Evolutionary conservation across 305 asterid genomes (phyloP).

Genomic region (Fraxinus baroniana): DNA sequence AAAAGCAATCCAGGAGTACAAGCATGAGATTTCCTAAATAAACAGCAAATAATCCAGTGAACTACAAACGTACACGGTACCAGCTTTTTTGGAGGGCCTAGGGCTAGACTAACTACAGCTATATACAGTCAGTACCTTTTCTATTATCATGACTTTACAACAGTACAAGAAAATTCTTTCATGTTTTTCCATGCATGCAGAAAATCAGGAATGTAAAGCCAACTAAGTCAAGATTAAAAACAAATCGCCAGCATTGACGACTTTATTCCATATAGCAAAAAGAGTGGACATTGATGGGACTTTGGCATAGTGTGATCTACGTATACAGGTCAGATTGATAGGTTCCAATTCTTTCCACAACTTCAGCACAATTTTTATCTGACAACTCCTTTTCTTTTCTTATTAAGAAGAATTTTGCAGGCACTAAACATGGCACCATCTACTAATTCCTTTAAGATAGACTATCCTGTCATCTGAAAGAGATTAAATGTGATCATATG

Average conservation of each 20-base stretch:
- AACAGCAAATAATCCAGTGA: neutral
- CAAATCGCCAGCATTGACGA: neutral
- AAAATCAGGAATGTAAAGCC: neutral
- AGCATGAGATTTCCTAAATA: neutral
- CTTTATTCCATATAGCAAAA: neutral
- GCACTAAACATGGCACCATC: neutral
- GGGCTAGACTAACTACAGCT: no score
- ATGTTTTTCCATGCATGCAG: neutral
- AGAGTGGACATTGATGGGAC: neutral
- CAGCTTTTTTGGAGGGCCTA: no score
- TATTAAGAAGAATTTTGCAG: neutral
- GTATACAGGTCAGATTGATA: neutral
- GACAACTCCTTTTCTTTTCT: neutral
- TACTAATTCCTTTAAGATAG: neutral
- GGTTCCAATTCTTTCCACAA: neutral
- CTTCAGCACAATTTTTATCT: neutral
- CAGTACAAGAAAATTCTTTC: neutral
- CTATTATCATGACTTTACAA: no score
- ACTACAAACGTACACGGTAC: neutral
- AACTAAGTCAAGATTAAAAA: neutral
- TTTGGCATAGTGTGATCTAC: neutral
- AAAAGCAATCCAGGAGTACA: neutral
- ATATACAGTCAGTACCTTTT: no score
- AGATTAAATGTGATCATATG: neutral
- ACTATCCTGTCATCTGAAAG: neutral